Base-by-base conservation (phyloP, 352 stramenopile genomes). In the Globisporangium nagaii region DNA sequence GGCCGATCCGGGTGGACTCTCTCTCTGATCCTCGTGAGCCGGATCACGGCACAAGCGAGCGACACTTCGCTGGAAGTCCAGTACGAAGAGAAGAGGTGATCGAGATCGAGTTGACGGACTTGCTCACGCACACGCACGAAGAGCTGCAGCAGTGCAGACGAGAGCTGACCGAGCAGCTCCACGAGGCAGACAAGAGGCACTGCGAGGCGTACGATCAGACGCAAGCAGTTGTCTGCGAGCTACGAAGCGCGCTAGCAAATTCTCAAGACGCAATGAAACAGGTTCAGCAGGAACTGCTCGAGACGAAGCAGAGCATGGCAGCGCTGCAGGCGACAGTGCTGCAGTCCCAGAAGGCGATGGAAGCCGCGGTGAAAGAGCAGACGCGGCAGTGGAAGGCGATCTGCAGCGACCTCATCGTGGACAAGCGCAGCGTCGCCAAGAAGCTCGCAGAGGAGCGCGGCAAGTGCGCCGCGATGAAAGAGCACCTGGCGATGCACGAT, bases 371-470 rank as follows among this genome's bases (percentile, higher is more conserved):
- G 60, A 71, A 73, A 45, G 62, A 74, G 20, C 70, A 79, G 25
- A 40, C 58, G 11, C 54, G 42, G 5, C 69, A 79, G 37, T 82
- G 72, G 72, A 75, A 71, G 47, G 56, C 56, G 30, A 69, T 82
- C 34, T 79, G 67, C 57, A 58, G 65, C 51, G 72, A 82, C 9
- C 60, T 79, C 3, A 52, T 82, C 11, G 36, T 57, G 9, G 72
- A 79, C 44, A 82, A 78, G 65, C 50, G 72, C 12, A 43, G 48
- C 11, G 62, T 82, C 41, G 72, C 65, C 4, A 62, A 76, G 40
- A 69, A 75, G 35, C 65, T 82, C 13, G 72, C 70, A 1, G 59
- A 78, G 52, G 72, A 78, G 41, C 72, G 72, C 15, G 72, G 72
- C 20, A 68, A 66, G 35, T 75, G 71, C 36, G 68, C 65, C 1